Evolutionary conservation across 305 asterid species (phyloP), one percentile per base, ranked within the genome.

Genomic region (Fraxinus greggii): DNA sequence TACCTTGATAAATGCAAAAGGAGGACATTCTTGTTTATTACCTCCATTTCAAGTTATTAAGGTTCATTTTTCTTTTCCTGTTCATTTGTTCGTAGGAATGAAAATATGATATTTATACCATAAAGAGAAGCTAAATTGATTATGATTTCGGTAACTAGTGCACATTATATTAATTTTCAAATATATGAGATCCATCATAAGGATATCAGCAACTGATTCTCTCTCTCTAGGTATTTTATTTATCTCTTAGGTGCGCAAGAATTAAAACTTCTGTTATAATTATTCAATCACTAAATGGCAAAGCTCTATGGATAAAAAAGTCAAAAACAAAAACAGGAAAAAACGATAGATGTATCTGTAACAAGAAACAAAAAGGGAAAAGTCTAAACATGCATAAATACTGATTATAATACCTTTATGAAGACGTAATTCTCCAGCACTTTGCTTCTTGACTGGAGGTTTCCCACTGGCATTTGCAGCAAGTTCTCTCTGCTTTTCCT

Each of bases 381-480:
- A 13, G 24, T 61, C 79, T 19, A 78, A 35, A 63, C 76, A 67
- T 67, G 26, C 24, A 42, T 72, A 67, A 74, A 23, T 32, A 40
- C 26, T 72, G 23, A 77, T 84, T 61, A 82, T 72, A 63, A 81
- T 81, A 94, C 99, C 99, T 94, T 94, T 95, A 86, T 94, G 96
- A 89, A 95, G 97, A 80, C 99, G 99, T 79, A 95, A 86, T 88
- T 95, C 99, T 78, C 99, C 99, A 81, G 99, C 98, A 87, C 97
- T 95, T 85, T 92, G 99, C 89, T 94, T 95, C 92, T 94, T 95
- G 29, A 76, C 93, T 2, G 93, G 91, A 72, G 95, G 94, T 85
- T 84, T 92, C 63, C 98, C 98, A 35, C 92, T 89, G 61, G 92
- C 89, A 87, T 88, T 95, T 88, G 91, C 99, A 83, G 98, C 97